Evolutionary conservation across 2,329 filamentous ascomycete genomes (phyloP).

Genomic region (Fusarium tuaranense): DNA sequence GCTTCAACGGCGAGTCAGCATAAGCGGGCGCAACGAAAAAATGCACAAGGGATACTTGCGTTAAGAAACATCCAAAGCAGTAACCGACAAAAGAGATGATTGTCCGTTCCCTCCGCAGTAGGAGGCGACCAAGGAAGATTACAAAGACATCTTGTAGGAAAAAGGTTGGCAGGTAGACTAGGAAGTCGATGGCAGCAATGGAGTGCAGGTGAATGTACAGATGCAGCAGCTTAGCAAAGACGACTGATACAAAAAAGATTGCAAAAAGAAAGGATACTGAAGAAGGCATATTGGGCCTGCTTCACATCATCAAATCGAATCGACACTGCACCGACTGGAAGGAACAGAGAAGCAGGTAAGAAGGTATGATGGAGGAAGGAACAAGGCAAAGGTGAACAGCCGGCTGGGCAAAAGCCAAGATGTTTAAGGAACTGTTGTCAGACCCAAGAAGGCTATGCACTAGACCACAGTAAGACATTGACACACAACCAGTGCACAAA

Average conservation of each 20-base stretch:
- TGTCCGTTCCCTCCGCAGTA: conserved; percentile 41
- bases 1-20: conserved; percentile 32
- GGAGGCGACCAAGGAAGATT: conserved; percentile 37
- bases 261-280: conserved; percentile 44
- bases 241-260: conserved; percentile 43
- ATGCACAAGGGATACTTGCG: conserved; percentile 27
- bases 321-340: not conserved
- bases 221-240: conserved; percentile 44
- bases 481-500: conserved; percentile 31
- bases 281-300: conserved; percentile 38
- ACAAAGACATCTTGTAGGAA: conserved; percentile 42
- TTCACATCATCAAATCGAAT: conserved; percentile 29
- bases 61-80: conserved; percentile 35
- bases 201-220: conserved; percentile 42
- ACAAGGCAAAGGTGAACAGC: conserved; percentile 8
- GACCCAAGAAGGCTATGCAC: conserved; percentile 19
- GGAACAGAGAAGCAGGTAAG: not conserved
- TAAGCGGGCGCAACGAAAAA: not conserved
- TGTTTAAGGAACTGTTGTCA: conserved; percentile 31
- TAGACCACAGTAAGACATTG: conserved; percentile 35
- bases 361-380: conserved; percentile 14
- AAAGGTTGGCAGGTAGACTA: conserved; percentile 46
- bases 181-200: conserved; percentile 41
- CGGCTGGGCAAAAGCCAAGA: conserved; percentile 39
- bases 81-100: conserved; percentile 35